These are phyloP conservation scores for Jatropha podagrica DNA, from an alignment of 441 rosid genomes.

Conservation along the genomic window DNA sequence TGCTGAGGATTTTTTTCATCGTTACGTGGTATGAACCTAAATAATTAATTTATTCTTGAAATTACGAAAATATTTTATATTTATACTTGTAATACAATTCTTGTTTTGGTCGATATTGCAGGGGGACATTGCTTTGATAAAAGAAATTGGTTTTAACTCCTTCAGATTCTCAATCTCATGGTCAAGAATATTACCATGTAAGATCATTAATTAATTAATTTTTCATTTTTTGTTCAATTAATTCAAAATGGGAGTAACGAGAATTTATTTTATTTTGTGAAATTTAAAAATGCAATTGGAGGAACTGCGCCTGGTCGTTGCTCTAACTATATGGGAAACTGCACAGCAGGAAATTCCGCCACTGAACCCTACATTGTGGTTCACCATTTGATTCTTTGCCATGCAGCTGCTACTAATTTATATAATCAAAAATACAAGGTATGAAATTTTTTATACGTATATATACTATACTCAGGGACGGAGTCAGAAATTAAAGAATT, in stretches of 20 bases:
- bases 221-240: background rate
- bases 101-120: background rate
- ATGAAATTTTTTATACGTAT: background rate
- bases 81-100: no score
- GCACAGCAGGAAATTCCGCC: slow-evolving; percentile 22
- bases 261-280: no score
- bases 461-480: no score
- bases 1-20: slow-evolving; percentile 7
- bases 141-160: slow-evolving; percentile 9
- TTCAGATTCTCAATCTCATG: slow-evolving; percentile 16
- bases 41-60: no score
- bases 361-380: slow-evolving; percentile 25
- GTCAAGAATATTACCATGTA: slow-evolving; percentile 12
- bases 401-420: slow-evolving; percentile 22
- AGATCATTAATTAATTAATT: background rate
- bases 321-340: slow-evolving; percentile 16
- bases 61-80: no score
- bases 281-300: background rate
- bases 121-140: background rate
- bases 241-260: no score
- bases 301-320: slow-evolving; percentile 24
- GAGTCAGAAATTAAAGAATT: no score
- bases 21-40: background rate
- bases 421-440: slow-evolving; percentile 30
- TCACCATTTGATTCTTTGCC: slow-evolving; percentile 26